A percentile compares a stretch with the other conserved stretches of the same genome.
phyloP scores from a whole-genome alignment of 345 rosid genomes.

The Corymbia maculata region DNA sequence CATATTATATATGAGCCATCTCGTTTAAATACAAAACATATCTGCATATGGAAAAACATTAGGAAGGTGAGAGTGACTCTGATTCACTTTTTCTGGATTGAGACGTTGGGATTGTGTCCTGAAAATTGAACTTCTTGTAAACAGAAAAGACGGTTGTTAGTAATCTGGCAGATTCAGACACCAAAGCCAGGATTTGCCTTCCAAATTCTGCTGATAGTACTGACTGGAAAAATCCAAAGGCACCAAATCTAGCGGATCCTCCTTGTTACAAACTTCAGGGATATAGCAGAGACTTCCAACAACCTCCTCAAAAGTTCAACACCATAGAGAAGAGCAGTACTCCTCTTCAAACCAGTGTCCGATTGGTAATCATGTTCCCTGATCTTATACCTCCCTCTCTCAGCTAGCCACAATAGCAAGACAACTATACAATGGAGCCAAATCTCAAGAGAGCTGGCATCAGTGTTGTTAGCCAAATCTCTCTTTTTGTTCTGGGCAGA shows the following conservation, averaged over 20 bases:
- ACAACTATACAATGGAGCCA: no score
- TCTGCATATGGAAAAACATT: neutral
- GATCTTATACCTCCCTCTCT: no score
- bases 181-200: neutral
- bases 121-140: neutral
- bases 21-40: neutral
- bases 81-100: neutral
- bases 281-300: no score
- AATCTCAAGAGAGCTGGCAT: no score
- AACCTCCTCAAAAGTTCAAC: no score
- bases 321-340: no score
- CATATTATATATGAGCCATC: neutral
- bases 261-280: no score
- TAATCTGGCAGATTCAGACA: neutral
- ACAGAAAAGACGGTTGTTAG: neutral
- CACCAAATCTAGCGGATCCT: neutral
- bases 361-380: no score
- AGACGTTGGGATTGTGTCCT: neutral
- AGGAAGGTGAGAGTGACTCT: neutral
- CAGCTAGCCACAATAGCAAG: no score
- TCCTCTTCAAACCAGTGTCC: no score
- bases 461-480: no score
- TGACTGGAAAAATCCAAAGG: neutral
- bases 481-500: no score
- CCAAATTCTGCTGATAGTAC: rapidly evolving